Evolutionary conservation across 2,329 filamentous ascomycete species (phyloP), one percentile per base, ranked within the genome.

Genomic region (Diaporthe sp.): DNA sequence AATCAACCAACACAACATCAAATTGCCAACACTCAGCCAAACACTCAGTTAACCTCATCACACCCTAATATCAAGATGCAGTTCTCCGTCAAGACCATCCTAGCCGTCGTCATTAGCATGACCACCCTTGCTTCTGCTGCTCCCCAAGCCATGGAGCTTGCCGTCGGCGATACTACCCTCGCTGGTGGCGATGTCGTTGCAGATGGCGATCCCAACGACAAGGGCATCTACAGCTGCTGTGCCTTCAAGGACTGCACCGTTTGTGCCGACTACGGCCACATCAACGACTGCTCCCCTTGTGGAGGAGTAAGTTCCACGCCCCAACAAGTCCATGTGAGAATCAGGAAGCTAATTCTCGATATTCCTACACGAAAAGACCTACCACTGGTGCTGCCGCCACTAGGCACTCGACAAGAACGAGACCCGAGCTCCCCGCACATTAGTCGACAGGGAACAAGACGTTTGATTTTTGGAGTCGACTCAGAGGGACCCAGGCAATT

Each of bases 21-120:
- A 9, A 51, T 9, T 6, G 25, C 12, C 9, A 51, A 39, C 2
- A 51, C 44, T 15, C 8, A 65, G 22, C 17, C 39, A 65, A 31
- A 12, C 28, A 22, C 15, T 37, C 22, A 31, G 25, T 19, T 0
- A 4, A 17, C 13, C 22, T 51, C 28, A 39, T 19, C 15, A 28
- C 1, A 39, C n/a, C 4, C 7, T 17, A 37, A 34, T 2, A 51
- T 19, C 46, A 68, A 53, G 19, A 68, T 68, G 62, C 62, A 68
- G 31, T 68, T 53, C 46, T 51, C 19, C 7, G 12, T 68, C 62
- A 68, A 68, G 46, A 68, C 44, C 7, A 12, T 53, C 46, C 44
- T 68, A 4, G 31, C 31, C n/a, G 31, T 68, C 31, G 62, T 31
- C 28, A 39, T 68, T 22, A 8, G 62, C 31, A 68, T 68, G 62